Evolutionary conservation across 2,329 filamentous ascomycete species (phyloP).

Genomic region (Sclerotinia glacialis): DNA sequence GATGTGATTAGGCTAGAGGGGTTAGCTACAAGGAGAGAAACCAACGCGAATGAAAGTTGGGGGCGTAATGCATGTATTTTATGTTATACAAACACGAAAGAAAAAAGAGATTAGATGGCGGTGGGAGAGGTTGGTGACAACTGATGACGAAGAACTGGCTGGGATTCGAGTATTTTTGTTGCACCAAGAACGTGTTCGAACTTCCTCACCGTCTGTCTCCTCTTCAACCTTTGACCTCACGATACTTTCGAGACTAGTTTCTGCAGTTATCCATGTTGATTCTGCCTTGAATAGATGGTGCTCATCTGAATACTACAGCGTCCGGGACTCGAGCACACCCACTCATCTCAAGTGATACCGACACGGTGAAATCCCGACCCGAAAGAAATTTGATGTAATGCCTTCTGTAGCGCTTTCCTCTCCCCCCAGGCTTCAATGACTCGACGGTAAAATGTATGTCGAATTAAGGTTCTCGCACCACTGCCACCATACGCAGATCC

Average conservation of each 20-base stretch:
- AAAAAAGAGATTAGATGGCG: conserved; percentile 2
- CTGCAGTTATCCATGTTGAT: background rate
- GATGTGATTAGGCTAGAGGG: background rate
- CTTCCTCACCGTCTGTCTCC: background rate
- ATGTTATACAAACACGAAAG: background rate
- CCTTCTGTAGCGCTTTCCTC: background rate
- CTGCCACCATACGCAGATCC: conserved; percentile 2
- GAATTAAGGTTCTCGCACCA: conserved; percentile 16
- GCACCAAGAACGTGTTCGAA: background rate
- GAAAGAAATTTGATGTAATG: background rate
- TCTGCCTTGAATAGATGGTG: background rate
- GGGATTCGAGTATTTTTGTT: background rate
- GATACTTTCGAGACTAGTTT: background rate
- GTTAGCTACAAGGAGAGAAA: background rate
- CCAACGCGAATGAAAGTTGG: background rate
- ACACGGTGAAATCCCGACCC: too few relatives aligned
- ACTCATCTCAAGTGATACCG: background rate
- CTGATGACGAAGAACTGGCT: conserved; percentile 3
- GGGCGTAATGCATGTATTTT: background rate
- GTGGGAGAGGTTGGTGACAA: background rate
- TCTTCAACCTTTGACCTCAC: background rate
- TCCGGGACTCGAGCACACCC: background rate
- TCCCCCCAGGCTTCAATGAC: background rate
- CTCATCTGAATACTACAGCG: background rate
- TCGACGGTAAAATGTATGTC: background rate